These are phyloP conservation scores for Yamadazyma philogaea DNA, from an alignment of 805 yeast species.

Conservation along the genomic window DNA sequence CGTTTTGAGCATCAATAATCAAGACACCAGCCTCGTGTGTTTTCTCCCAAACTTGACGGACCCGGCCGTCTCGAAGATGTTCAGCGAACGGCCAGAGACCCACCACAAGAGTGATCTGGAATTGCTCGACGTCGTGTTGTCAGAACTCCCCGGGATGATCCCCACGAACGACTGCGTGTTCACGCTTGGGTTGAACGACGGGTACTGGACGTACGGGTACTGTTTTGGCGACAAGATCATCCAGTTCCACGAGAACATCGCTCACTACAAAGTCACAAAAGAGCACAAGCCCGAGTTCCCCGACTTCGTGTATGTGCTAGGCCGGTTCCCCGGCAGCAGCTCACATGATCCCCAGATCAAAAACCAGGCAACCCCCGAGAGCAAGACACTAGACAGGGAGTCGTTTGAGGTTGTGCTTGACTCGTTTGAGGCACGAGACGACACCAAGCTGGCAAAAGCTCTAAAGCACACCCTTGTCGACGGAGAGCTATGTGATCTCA, in stretches of 20 bases:
- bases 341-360: constrained; percentile 14
- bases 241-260: constrained; percentile 45
- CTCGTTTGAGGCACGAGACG: constrained; percentile 9
- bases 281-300: constrained; percentile 33
- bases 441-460: constrained; percentile 23
- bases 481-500: constrained; percentile 62
- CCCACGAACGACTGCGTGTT: constrained; percentile 21
- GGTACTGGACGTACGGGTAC: constrained; percentile 55
- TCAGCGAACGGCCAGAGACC: neutral
- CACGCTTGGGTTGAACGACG: constrained; percentile 26
- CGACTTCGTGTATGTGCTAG: constrained; percentile 32
- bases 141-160: constrained; percentile 15
- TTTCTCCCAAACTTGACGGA: constrained; percentile 11
- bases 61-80: neutral
- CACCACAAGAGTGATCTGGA: constrained; percentile 10
- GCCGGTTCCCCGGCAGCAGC: constrained; percentile 29
- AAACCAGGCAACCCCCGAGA: constrained; percentile 20
- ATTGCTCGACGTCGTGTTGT: constrained; percentile 9
- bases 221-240: constrained; percentile 48
- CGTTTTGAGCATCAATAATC: constrained; percentile 6
- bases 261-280: constrained; percentile 21
- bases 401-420: constrained; percentile 24
- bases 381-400: constrained; percentile 16
- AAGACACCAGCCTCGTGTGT: constrained; percentile 10
- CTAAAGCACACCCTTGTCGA: constrained; percentile 34